These are phyloP conservation scores for Colletotrichum liriopes DNA, from an alignment of 2,329 filamentous ascomycete species.

Conservation along the genomic window DNA sequence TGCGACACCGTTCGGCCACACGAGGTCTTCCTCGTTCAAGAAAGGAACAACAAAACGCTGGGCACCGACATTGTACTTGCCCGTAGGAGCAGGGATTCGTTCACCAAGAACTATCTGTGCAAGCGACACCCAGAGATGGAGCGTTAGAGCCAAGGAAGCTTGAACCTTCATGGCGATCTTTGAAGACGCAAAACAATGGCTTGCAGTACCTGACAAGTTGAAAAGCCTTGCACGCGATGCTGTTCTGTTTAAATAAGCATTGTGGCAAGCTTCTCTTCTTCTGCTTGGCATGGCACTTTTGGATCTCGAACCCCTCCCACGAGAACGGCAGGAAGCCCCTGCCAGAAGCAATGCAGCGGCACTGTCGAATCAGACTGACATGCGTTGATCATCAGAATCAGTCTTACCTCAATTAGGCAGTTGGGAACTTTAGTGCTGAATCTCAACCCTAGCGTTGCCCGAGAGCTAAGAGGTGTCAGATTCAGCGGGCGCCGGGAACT, in stretches of 20 bases:
- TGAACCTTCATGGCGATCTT: background rate
- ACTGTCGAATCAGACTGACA: background rate
- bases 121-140: background rate
- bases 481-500: background rate
- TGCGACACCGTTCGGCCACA: slow-evolving; percentile 29
- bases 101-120: background rate
- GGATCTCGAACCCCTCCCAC: background rate
- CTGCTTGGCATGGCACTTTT: background rate
- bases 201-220: rapidly evolving
- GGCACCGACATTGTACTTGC: slow-evolving; percentile 41
- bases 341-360: background rate
- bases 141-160: rapidly evolving
- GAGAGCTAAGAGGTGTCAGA: background rate
- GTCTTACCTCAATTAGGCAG: slow-evolving; percentile 26
- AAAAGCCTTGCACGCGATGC: rapidly evolving
- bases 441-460: background rate
- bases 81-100: slow-evolving; percentile 16
- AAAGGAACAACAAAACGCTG: slow-evolving; percentile 31
- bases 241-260: background rate
- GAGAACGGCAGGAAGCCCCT: background rate
- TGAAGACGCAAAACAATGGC: rapidly evolving
- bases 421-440: background rate
- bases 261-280: background rate
- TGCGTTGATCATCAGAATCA: background rate
- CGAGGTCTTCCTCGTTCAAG: slow-evolving; percentile 17